phyloP scores from a whole-genome alignment of 805 yeast genomes.

The Hanseniaspora lindneri region DNA sequence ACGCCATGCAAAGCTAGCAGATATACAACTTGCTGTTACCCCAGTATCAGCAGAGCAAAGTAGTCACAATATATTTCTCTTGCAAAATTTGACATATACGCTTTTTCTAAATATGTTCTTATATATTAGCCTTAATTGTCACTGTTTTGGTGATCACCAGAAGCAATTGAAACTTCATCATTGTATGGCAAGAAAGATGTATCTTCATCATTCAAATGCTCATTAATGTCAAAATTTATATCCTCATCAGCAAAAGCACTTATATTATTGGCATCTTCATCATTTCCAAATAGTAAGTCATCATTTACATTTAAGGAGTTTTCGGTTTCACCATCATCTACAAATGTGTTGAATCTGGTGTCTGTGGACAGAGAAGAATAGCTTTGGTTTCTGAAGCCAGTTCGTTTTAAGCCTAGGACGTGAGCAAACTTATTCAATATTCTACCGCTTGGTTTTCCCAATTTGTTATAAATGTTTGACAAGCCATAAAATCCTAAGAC shows the following conservation, averaged over 20 bases:
- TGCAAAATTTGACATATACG: no score
- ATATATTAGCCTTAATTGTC: no score
- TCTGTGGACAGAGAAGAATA: constrained; percentile 20
- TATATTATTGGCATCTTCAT: constrained; percentile 41
- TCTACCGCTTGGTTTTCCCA: constrained; percentile 10
- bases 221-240: constrained; percentile 30
- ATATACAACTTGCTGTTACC: no score
- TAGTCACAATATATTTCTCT: no score
- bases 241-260: constrained; percentile 33
- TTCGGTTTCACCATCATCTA: constrained; percentile 21
- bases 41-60: no score
- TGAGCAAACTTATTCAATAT: constrained; percentile 6
- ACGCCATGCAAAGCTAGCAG: no score
- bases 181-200: constrained; percentile 20
- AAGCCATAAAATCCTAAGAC: constrained; percentile 36
- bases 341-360: constrained; percentile 28
- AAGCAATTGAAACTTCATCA: constrained; percentile 12
- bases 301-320: constrained; percentile 26
- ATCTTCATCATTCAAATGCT: constrained; percentile 20
- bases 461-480: constrained; percentile 18
- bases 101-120: no score
- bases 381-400: constrained; percentile 13
- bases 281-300: constrained; percentile 30
- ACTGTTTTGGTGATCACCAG: background rate
- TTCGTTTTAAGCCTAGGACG: constrained; percentile 8